Evolutionary conservation across 352 stramenopile species (phyloP).

Genomic region (Peronospora farinosa): DNA sequence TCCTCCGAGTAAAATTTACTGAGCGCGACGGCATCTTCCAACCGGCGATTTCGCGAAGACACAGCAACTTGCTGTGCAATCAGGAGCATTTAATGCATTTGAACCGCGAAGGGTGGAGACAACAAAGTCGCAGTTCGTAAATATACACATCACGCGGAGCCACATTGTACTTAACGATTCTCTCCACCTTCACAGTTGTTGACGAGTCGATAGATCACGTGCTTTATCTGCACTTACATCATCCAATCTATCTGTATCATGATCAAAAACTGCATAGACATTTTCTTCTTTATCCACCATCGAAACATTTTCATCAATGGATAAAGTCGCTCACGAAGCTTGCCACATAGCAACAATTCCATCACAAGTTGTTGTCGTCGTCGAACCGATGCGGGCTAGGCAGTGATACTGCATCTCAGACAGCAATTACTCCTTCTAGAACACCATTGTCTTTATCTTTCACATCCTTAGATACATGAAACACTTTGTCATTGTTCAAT

Average conservation of each 20-base stretch:
- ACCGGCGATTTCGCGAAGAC: constrained; percentile 24
- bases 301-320: constrained; percentile 25
- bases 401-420: constrained; percentile 37
- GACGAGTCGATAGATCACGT: constrained; percentile 36
- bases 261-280: constrained; percentile 22
- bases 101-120: constrained; percentile 38
- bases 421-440: constrained; percentile 18
- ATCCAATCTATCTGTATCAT: constrained; percentile 5
- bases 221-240: constrained; percentile 17
- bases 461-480: constrained; percentile 26
- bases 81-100: constrained; percentile 48
- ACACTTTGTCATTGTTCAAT: constrained; percentile 47
- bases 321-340: constrained; percentile 45
- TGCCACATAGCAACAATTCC: constrained; percentile 58
- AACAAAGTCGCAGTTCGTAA: constrained; percentile 43
- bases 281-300: constrained; percentile 12
- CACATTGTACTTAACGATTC: constrained; percentile 41
- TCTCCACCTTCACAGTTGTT: constrained; percentile 39
- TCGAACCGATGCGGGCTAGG: constrained; percentile 32
- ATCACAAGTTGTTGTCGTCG: constrained; percentile 27
- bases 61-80: constrained; percentile 48
- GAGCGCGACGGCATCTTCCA: constrained; percentile 60
- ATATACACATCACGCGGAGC: constrained; percentile 38
- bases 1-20: constrained; percentile 66
- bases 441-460: constrained; percentile 17